These are phyloP conservation scores for Phytophthora sp. DNA, from an alignment of 352 stramenopile species.

Conservation along the genomic window DNA sequence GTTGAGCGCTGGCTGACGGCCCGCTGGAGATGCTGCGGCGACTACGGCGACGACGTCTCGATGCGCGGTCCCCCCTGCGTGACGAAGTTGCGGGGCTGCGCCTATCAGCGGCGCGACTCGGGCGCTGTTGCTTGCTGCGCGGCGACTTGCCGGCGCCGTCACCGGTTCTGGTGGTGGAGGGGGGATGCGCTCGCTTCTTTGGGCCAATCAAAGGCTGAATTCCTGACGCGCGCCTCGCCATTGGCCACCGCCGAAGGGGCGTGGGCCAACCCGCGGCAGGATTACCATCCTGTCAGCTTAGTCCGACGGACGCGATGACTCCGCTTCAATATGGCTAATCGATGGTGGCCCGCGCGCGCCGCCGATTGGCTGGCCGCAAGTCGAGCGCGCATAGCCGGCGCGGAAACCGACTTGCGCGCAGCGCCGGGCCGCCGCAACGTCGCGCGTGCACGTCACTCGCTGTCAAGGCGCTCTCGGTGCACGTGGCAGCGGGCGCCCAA, in stretches of 20 bases:
- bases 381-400: background rate
- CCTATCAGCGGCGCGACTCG: constrained; percentile 20
- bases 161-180: constrained; percentile 27
- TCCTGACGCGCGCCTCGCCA: no score
- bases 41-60: background rate
- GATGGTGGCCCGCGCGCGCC: no score
- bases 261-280: constrained; percentile 18
- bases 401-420: background rate
- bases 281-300: constrained; percentile 27
- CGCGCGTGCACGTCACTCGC: constrained; percentile 21
- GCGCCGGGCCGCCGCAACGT: constrained; percentile 2
- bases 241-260: no score
- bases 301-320: no score
- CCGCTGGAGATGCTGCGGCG: background rate
- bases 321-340: no score
- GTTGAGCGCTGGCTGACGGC: constrained; percentile 3
- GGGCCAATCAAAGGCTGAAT: constrained; percentile 11
- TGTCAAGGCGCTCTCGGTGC: constrained; percentile 22
- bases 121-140: constrained; percentile 5
- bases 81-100: background rate
- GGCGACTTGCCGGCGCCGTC: background rate
- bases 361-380: constrained; percentile 25
- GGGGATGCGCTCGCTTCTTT: constrained; percentile 11
- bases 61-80: constrained; percentile 10
- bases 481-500: constrained; percentile 34